phyloP scores from a whole-genome alignment of 1,284 basidiomycete genomes.

The Pseudozyma hubeiensis region DNA sequence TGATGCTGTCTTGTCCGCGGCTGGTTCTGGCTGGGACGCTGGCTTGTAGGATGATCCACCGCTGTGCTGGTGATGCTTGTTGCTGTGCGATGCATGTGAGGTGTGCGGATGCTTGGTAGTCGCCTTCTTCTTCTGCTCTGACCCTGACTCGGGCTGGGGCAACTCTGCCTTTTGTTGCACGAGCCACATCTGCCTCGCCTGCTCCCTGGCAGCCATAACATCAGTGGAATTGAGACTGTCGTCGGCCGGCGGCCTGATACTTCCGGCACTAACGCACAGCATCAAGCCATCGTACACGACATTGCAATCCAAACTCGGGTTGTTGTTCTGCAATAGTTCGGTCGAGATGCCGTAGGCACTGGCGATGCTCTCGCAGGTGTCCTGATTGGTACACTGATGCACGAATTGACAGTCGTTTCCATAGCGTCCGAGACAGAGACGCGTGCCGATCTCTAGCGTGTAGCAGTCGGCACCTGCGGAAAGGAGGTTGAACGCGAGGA shows the following conservation, averaged over 20 bases:
- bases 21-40: neutral
- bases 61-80: conserved; percentile 7
- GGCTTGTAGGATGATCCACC: neutral
- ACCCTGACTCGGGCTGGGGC: too few species aligned
- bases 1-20: neutral
- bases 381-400: conserved; percentile 39
- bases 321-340: conserved; percentile 52
- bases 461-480: conserved; percentile 73
- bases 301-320: conserved; percentile 57
- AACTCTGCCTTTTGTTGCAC: too few species aligned
- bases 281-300: conserved; percentile 57
- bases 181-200: conserved; percentile 32
- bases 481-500: conserved; percentile 74
- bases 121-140: neutral
- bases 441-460: conserved; percentile 75
- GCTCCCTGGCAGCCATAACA: conserved; percentile 25
- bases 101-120: conserved; percentile 2
- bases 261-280: conserved; percentile 56
- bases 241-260: conserved; percentile 51
- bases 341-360: conserved; percentile 50
- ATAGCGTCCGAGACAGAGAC: conserved; percentile 60
- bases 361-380: conserved; percentile 57
- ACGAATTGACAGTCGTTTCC: conserved; percentile 65
- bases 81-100: conserved; percentile 1
- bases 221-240: conserved; percentile 47